Conservation (phyloP, 2,329 filamentous ascomycete species). For the Paraconiothyrium brasiliense region DNA sequence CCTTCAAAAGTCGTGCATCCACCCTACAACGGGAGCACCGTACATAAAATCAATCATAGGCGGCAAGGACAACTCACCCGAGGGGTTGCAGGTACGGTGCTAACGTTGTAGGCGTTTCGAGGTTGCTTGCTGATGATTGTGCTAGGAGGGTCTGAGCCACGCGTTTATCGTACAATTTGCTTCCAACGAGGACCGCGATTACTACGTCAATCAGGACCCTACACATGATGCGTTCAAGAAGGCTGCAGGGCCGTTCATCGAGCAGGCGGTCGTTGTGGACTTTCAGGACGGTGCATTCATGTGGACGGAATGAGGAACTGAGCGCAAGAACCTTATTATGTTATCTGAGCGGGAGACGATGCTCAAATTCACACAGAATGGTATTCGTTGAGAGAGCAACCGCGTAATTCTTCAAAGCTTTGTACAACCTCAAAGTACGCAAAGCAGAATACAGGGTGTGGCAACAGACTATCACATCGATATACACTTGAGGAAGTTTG, state of each 20-base stretch:
- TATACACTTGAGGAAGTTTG: no score
- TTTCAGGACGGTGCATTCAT: conserved; percentile 48
- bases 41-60: conserved; percentile 45
- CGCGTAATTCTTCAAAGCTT: no score
- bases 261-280: conserved; percentile 54
- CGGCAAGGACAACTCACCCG: conserved; percentile 45
- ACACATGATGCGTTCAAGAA: conserved; percentile 52
- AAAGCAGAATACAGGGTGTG: no score
- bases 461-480: no score
- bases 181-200: conserved; percentile 53
- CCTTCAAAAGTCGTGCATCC: conserved; percentile 41
- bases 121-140: conserved; percentile 51
- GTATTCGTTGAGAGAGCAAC: no score
- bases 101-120: background rate
- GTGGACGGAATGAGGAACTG: background rate
- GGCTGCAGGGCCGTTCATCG: conserved; percentile 42
- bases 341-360: background rate
- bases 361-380: background rate
- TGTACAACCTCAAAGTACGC: no score
- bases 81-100: conserved; percentile 41
- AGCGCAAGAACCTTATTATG: background rate
- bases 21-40: conserved; percentile 34
- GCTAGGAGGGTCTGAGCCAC: conserved; percentile 55
- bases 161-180: conserved; percentile 56
- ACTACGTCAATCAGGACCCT: conserved; percentile 55